Percentiles rank a stretch among this genome's conserved stretches.
These are phyloP conservation scores for Penicillium sp. DNA, from an alignment of 2,329 filamentous ascomycete species.

Conservation along the genomic window DNA sequence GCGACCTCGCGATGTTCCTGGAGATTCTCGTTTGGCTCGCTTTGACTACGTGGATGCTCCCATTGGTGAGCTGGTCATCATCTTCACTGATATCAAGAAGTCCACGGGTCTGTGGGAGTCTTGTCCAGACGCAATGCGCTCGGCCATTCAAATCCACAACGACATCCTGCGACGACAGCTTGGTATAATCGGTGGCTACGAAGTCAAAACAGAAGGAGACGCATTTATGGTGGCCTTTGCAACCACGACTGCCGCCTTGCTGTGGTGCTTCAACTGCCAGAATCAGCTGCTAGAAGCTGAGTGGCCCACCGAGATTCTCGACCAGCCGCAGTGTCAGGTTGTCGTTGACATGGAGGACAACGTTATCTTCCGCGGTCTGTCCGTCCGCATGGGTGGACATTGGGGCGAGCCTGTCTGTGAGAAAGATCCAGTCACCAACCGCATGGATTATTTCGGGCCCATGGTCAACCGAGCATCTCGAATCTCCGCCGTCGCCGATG, in stretches of 20 bases:
- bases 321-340: slow-evolving; percentile 77
- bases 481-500: slow-evolving; percentile 90
- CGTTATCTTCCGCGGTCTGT: slow-evolving; percentile 87
- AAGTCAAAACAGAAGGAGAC: slow-evolving; percentile 99
- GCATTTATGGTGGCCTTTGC: slow-evolving; percentile 99
- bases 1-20: slow-evolving; percentile 53
- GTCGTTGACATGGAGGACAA: slow-evolving; percentile 78
- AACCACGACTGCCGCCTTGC: slow-evolving; percentile 84
- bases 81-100: slow-evolving; percentile 99
- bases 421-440: slow-evolving; percentile 88
- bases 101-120: slow-evolving; percentile 95
- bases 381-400: slow-evolving; percentile 95
- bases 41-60: slow-evolving; percentile 91
- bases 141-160: slow-evolving; percentile 95
- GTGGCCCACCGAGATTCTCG: slow-evolving; percentile 91
- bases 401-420: slow-evolving; percentile 94
- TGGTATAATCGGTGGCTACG: slow-evolving; percentile 89
- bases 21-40: slow-evolving; percentile 80
- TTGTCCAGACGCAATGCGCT: slow-evolving; percentile 90
- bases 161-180: slow-evolving; percentile 92
- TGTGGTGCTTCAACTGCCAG: slow-evolving; percentile 97
- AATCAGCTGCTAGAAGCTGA: slow-evolving; percentile 77
- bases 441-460: slow-evolving; percentile 99
- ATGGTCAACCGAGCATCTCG: slow-evolving; percentile 98
- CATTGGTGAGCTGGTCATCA: slow-evolving; percentile 82